Base-by-base conservation (phyloP, 2,329 filamentous ascomycete species). In the Calonectria multiphialidica region DNA sequence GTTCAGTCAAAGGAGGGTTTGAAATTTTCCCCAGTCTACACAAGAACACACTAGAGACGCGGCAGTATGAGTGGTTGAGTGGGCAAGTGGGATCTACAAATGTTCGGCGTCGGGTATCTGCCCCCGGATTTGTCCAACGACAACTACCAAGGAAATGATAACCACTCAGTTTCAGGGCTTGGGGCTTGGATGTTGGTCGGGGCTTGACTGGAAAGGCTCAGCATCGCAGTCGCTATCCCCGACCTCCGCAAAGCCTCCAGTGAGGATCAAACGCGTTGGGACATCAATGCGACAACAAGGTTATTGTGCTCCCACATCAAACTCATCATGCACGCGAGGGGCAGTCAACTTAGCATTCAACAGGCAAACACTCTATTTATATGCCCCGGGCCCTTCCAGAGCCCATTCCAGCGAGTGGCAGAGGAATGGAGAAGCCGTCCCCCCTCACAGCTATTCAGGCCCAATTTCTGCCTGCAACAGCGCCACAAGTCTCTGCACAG, bases 1-100 rank as follows among this genome's bases (percentile, higher is more conserved):
- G 61, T 53, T 61, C 59, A 13, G 33, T 45, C 33, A 12, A n/a
- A 55, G 40, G 57, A 63, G 69, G 69, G 63, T 47, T 66, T 47
- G 42, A 72, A 72, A 72, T 61, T 49, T 65, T 65, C 65, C 65
- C 70, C 35, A 68, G 69, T 50, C 57, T 64, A 45, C 57, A 59
- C 33, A 57, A 21, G 33, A 8, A 15, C 21, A 28, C 62, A 66
- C 61, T 66, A 70, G 53, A 33, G 44, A 66, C 28, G 47, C 62
- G 42, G 62, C 62, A 62, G 37, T 62, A 62, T 59, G 62, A 53
- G 62, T 40, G 62, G 45, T 33, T 33, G 62, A 44, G 63, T 47
- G 59, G 42, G 50, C 53, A n/a, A 40, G 53, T 59, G 53, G 53
- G 37, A 59, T 59, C 53, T 59, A 57, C n/a, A 47, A 47, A 47